phyloP scores from a whole-genome alignment of 2,329 filamentous ascomycete species.

The Boeremia exigua region DNA sequence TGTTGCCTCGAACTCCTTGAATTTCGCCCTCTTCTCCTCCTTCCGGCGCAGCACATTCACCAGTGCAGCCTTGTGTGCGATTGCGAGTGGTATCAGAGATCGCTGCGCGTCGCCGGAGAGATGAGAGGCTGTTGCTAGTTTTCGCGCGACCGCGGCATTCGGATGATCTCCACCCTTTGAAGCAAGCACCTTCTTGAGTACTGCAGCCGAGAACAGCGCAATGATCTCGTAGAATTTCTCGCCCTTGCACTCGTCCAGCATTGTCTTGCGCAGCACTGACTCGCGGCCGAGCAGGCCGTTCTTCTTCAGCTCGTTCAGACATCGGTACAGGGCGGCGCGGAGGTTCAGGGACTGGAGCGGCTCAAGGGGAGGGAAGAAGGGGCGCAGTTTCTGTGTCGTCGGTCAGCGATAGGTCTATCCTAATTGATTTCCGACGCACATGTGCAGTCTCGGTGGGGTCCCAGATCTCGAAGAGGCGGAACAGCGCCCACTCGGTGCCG shows the following conservation, averaged over 20 bases:
- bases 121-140: constrained; percentile 55
- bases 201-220: constrained; percentile 80
- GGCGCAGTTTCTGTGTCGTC: constrained; percentile 73
- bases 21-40: constrained; percentile 63
- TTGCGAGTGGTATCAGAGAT: constrained; percentile 67
- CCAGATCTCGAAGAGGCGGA: constrained; percentile 83
- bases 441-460: constrained; percentile 76
- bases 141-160: constrained; percentile 52
- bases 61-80: constrained; percentile 76
- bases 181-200: constrained; percentile 72
- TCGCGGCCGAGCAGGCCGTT: constrained; percentile 82
- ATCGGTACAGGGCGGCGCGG: constrained; percentile 80
- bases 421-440: constrained; percentile 53
- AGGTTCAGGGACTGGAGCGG: constrained; percentile 91
- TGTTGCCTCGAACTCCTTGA: constrained; percentile 67
- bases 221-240: constrained; percentile 89
- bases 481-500: constrained; percentile 89
- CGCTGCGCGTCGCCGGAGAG: constrained; percentile 42
- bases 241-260: constrained; percentile 95
- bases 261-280: constrained; percentile 83
- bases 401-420: constrained; percentile 2
- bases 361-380: constrained; percentile 89
- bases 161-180: constrained; percentile 53
- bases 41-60: constrained; percentile 65
- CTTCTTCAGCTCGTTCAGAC: constrained; percentile 86